Percentiles rank a stretch among this genome's conserved stretches.
phyloP scores from a whole-genome alignment of 2,329 filamentous ascomycete species.

The Trichophyton schoenleinii region DNA sequence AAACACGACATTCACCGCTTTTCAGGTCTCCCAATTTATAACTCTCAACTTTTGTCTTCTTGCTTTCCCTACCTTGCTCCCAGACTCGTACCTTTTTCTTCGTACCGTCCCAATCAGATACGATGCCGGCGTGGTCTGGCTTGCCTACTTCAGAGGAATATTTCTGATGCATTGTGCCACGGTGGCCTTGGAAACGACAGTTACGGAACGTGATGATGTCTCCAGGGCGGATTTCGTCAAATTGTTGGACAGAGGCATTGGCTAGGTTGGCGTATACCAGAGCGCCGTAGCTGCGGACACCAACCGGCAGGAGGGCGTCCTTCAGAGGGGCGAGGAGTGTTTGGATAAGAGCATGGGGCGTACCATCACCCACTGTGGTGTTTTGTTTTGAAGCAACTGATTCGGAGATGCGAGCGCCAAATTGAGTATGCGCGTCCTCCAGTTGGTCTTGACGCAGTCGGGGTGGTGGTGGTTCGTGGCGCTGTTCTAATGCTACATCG shows the following conservation, averaged over 20 bases:
- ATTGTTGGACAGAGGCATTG: conserved; percentile 80
- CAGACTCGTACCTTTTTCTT: conserved; percentile 95
- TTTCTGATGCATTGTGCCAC: conserved; percentile 88
- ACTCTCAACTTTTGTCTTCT: conserved; percentile 87
- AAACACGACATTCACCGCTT: conserved; percentile 92
- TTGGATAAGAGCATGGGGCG: conserved; percentile 61
- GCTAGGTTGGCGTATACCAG: conserved; percentile 89
- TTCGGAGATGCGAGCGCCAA: conserved; percentile 65
- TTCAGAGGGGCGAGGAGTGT: conserved; percentile 64
- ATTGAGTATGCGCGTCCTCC: conserved; percentile 69
- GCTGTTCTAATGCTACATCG: conserved; percentile 67
- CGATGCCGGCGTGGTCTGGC: conserved; percentile 75
- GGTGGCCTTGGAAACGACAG: conserved; percentile 87
- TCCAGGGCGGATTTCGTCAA: conserved; percentile 84
- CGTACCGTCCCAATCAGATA: conserved; percentile 94
- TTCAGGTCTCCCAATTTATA: conserved; percentile 85
- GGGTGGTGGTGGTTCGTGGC: conserved; percentile 71
- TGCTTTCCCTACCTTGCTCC: conserved; percentile 89
- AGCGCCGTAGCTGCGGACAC: conserved; percentile 80
- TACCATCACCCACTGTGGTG: conserved; percentile 70
- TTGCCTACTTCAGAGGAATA: conserved; percentile 82
- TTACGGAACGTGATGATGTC: conserved; percentile 91
- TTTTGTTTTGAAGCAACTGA: conserved; percentile 61
- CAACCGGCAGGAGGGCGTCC: conserved; percentile 67
- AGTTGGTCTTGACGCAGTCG: conserved; percentile 83